Base-by-base conservation (phyloP, 2,329 filamentous ascomycete genomes). In the Fonsecaea nubica region DNA sequence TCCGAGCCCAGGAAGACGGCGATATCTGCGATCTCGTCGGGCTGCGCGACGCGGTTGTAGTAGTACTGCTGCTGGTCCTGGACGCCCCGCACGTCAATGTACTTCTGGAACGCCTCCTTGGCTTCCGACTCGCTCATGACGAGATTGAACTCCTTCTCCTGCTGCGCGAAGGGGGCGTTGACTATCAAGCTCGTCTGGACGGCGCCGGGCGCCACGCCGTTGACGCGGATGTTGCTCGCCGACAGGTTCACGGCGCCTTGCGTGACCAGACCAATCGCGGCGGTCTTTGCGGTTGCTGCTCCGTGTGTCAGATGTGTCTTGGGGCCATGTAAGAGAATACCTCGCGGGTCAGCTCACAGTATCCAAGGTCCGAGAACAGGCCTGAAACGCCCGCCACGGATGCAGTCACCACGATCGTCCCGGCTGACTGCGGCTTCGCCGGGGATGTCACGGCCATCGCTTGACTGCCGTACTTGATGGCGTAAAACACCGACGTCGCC, bases 1-100 rank as follows among this genome's bases (percentile, higher is more conserved):
- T 53, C 30, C 10, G 64, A 4, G 72, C 83, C 58, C 72, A 76
- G 80, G 64, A 76, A 77, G 58, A 76, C 10, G 32, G n/a, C 38
- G 30, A 62, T 12, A 18, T 62, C 30, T 4, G 58, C 58, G 10
- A 62, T 56, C 15, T 62, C 58, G 2, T 62, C 58, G 4, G 58
- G 58, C 30, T 15, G 21, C 6, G 58, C 40, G 13, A 62, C n/a
- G n/a, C 58, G 38, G 36, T 54, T 45, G 40, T 50, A 62, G 45
- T 62, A 62, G n/a, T 62, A 62, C 8, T n/a, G 7, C 6, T 9
- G 10, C 21, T 33, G 18, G 7, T 54, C 58, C 21, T 18, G 18
- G 7, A 36, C 58, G 6, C 45, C 42, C 32, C 15, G 6, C 30
- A 33, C 10, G 21, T 10, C 21, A 53, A n/a, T 53, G n/a, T 9